Conservation (phyloP, 73 alveolate genomes). For the Uronychia binucleata region DNA sequence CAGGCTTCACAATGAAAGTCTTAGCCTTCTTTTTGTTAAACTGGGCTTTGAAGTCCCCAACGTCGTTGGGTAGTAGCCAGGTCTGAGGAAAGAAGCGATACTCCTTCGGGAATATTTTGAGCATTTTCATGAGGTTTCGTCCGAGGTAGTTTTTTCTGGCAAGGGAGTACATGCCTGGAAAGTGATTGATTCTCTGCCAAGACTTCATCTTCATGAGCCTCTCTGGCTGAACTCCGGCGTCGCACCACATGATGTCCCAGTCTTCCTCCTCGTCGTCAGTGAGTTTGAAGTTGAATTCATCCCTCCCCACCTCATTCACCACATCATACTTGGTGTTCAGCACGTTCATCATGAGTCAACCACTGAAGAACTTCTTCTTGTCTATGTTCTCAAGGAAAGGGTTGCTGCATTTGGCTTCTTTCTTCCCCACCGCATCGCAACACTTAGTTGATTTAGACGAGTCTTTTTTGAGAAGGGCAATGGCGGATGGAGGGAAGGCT, state of each 20-base stretch:
- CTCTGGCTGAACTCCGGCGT: slow-evolving; percentile 47
- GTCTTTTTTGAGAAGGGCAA: too few species aligned
- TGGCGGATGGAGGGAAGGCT: too few species aligned
- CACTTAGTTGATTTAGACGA: too few species aligned
- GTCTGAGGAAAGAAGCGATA: slow-evolving; percentile 45
- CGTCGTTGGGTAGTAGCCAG: slow-evolving; percentile 36
- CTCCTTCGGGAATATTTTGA: slow-evolving; percentile 67
- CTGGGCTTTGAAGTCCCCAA: not conserved
- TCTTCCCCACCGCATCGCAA: too few species aligned
- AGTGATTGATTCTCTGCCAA: slow-evolving; percentile 80
- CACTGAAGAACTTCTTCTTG: too few species aligned
- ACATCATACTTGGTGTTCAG: slow-evolving; percentile 50
- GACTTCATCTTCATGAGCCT: slow-evolving; percentile 50
- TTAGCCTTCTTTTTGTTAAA: not conserved
- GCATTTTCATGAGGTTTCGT: slow-evolving; percentile 63
- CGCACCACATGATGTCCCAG: slow-evolving; percentile 69
- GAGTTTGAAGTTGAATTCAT: slow-evolving; percentile 51
- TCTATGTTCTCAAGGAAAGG: too few species aligned
- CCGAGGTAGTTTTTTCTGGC: slow-evolving; percentile 82
- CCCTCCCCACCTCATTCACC: slow-evolving; percentile 29
- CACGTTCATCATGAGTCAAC: too few species aligned
- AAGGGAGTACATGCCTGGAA: slow-evolving; percentile 83
- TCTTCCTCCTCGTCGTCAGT: slow-evolving; percentile 35
- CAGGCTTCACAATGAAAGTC: slow-evolving; percentile 42
- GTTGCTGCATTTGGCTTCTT: too few species aligned